Base-by-base conservation (phyloP, 1,284 basidiomycete species). In the Melampsora americana region DNA sequence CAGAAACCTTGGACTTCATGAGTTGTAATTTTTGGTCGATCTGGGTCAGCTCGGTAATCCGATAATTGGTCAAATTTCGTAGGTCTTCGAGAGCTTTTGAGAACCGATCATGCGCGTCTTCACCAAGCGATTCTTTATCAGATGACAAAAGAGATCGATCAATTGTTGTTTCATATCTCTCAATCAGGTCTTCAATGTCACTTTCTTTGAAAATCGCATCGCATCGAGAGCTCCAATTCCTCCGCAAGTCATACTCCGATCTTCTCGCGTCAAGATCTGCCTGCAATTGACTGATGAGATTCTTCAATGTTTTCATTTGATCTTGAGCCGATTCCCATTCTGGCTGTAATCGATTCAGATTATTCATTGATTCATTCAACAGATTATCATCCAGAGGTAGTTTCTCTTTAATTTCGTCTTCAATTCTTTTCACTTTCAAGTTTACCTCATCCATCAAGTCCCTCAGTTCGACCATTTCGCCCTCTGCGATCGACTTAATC, bases 151-250 rank as follows among this genome's bases (percentile, higher is more conserved):
- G 39, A 53, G 23, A 32, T 26, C n/a, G n/a, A 18, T 56, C 61
- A 23, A 73, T 48, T 66, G 14, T 20, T 56, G 42, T 62, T 50
- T 73, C 70, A 30, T 65, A 73, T 48, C 44, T 26, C 30, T 39
- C 62, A 14, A 73, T 48, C 20, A 48, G n/a, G 18, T 59, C 44
- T 48, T 53, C 62, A 5, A 66, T 32, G 50, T 6, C 20, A 53
- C 20, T 26, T 26, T 53, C 50, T 26, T 53, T 53, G 20, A 66
- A 59, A 18, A 44, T 35, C 30, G 35, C 46, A 20, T 65, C 26
- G 26, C 20, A 73, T 48, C 23, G 50, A 20, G 18, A 6, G 16
- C 23, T 5, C 50, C 50, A 53, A 53, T 20, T 53, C 6, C 9
- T 26, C 16, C 50, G 50, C 50, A 53, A 53, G 23, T 20, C 50